phyloP scores from a whole-genome alignment of 1,139 yeast genomes.

The Protomyces lactucae-debilis region DNA sequence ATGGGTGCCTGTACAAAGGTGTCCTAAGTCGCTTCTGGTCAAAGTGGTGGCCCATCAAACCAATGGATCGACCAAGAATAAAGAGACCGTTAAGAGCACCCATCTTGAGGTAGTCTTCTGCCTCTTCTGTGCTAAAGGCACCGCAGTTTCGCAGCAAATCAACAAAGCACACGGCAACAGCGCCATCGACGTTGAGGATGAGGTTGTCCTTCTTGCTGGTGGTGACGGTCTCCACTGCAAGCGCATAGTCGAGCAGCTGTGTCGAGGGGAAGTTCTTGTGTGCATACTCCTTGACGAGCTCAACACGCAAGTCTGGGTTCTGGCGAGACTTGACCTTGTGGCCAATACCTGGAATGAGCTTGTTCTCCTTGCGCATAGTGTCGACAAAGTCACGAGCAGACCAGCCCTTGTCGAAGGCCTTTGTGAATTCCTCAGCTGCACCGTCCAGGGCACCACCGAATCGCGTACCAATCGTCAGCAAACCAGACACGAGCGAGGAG shows the following conservation, averaged over 20 bases:
- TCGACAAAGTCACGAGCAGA: conserved; percentile 48
- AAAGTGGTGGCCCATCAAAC: conserved; percentile 47
- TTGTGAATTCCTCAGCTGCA: conserved; percentile 47
- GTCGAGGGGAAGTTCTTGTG: conserved; percentile 47
- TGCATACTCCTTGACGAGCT: conserved; percentile 47
- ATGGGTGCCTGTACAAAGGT: conserved; percentile 48
- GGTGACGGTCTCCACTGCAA: conserved; percentile 49
- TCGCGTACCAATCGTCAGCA: conserved; percentile 47
- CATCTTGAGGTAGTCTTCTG: conserved; percentile 45
- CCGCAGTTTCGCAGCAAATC: conserved; percentile 47
- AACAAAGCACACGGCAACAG: conserved; percentile 47
- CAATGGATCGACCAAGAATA: conserved; percentile 47
- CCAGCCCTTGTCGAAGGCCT: conserved; percentile 45
- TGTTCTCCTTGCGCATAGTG: conserved; percentile 47
- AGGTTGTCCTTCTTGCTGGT: conserved; percentile 49
- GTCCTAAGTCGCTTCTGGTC: conserved; percentile 49
- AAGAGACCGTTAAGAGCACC: conserved; percentile 49
- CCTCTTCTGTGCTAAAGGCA: conserved; percentile 46
- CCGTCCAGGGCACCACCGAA: conserved; percentile 50
- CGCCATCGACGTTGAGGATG: conserved; percentile 47
- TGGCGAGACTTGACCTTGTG: conserved; percentile 49
- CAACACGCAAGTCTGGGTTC: conserved; percentile 49
- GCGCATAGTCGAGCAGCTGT: conserved; percentile 45
- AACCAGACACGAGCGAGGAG: conserved; percentile 47
- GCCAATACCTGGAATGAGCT: conserved; percentile 48